Evolutionary conservation across 1,139 yeast species (phyloP).

Genomic region (Saccharomyces hybrid): DNA sequence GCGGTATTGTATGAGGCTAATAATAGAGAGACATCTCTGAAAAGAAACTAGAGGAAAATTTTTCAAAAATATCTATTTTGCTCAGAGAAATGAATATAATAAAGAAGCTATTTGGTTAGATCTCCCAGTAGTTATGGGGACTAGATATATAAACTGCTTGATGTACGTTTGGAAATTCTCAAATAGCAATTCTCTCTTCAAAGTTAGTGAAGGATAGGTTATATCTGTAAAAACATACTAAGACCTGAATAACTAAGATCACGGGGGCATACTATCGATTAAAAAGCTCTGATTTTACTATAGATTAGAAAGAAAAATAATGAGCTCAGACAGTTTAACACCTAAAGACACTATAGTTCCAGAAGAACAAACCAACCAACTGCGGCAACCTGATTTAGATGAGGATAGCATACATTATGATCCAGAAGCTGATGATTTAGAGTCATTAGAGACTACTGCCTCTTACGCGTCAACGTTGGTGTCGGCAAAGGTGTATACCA

Average conservation of each 20-base stretch:
- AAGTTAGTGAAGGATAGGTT: neutral
- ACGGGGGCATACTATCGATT: neutral
- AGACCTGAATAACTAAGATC: too few relatives aligned
- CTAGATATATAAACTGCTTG: neutral
- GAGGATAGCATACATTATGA: neutral
- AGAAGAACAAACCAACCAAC: neutral
- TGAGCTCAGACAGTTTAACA: neutral
- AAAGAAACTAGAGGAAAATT: neutral
- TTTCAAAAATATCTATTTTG: neutral
- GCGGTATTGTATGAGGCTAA: neutral
- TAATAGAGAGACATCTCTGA: neutral
- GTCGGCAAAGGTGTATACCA: neutral
- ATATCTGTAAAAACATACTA: neutral
- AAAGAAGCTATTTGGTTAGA: neutral
- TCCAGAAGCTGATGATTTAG: neutral
- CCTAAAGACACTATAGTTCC: neutral
- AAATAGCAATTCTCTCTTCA: neutral
- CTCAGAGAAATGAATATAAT: neutral
- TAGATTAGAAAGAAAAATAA: neutral
- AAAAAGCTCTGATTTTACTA: neutral
- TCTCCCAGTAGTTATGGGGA: neutral
- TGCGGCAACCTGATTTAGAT: neutral
- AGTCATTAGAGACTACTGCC: neutral
- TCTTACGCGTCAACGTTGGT: neutral
- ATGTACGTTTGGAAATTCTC: neutral